These are phyloP conservation scores for Alternaria gansuensis DNA, from an alignment of 2,329 filamentous ascomycete genomes.

Conservation along the genomic window DNA sequence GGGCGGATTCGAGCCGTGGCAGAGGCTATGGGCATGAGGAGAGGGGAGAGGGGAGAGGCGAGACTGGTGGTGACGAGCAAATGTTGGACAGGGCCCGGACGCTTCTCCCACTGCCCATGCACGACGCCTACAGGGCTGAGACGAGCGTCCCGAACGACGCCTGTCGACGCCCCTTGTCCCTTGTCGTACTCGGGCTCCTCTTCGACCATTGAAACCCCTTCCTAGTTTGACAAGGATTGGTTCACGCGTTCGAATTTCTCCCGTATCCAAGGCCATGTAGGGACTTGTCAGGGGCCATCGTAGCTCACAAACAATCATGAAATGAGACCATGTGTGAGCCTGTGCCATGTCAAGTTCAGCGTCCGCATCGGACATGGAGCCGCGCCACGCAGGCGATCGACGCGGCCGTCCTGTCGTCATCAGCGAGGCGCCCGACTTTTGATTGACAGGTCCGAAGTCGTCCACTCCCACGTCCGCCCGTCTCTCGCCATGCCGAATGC, in stretches of 20 bases:
- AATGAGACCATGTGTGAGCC: background rate
- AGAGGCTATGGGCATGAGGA: slow-evolving; percentile 17
- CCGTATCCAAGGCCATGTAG: too few relatives aligned
- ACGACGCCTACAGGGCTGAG: slow-evolving; percentile 21
- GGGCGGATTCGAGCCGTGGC: slow-evolving; percentile 10
- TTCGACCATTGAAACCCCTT: background rate
- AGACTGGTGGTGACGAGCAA: slow-evolving; percentile 26
- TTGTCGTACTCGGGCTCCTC: background rate
- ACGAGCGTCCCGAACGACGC: slow-evolving; percentile 21
- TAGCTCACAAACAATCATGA: background rate
- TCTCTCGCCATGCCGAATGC: slow-evolving; percentile 40
- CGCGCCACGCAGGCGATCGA: slow-evolving; percentile 32
- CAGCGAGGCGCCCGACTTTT: slow-evolving; percentile 42
- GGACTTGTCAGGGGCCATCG: background rate
- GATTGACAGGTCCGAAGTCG: slow-evolving; percentile 25
- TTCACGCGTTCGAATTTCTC: background rate
- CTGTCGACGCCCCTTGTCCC: slow-evolving; percentile 7
- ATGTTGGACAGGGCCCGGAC: slow-evolving; percentile 12
- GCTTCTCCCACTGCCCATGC: slow-evolving; percentile 21
- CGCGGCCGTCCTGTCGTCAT: slow-evolving; percentile 40
- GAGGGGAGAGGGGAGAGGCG: slow-evolving; percentile 17
- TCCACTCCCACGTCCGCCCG: slow-evolving; percentile 21
- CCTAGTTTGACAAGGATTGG: background rate
- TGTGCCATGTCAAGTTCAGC: background rate
- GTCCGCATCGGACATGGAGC: slow-evolving; percentile 14